Percentiles rank a stretch among this genome's conserved stretches.
Evolutionary conservation across 108 stramenopile species (phyloP).

Genomic region (Cylindrotheca fusiformis): DNA sequence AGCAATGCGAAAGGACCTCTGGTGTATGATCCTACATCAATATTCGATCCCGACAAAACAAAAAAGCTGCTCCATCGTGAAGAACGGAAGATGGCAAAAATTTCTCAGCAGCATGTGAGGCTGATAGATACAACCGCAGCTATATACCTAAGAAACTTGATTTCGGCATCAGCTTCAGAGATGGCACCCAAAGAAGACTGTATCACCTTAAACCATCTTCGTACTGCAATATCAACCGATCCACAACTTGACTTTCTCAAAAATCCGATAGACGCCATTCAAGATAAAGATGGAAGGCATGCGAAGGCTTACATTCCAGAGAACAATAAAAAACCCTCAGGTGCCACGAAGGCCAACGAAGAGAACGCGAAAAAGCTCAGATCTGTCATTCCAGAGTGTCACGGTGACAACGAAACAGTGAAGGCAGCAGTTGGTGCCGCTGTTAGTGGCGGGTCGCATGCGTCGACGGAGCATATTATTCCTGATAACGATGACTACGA

Average conservation of each 20-base stretch:
- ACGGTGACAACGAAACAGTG: neutral
- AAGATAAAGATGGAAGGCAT: no score
- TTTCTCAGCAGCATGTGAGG: neutral
- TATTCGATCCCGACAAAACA: neutral
- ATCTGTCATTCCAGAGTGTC: no score
- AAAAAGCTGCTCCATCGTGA: neutral
- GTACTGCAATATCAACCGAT: neutral
- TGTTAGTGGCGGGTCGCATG: neutral
- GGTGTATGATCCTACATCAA: neutral
- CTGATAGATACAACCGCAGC: neutral
- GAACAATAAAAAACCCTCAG: no score
- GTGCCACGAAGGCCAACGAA: no score
- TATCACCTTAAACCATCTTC: neutral
- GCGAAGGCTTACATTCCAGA: no score
- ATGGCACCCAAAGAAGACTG: neutral
- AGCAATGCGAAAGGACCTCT: no score
- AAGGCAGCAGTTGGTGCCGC: neutral
- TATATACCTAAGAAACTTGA: neutral
- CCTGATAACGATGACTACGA: conserved; percentile 26
- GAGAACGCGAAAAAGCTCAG: no score
- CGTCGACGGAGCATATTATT: conserved; percentile 11
- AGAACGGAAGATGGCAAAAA: neutral
- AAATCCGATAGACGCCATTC: neutral
- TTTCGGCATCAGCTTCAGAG: neutral
- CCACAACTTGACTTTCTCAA: neutral